Conservation (phyloP, 345 rosid species). For the Euphorbia peplus region DNA sequence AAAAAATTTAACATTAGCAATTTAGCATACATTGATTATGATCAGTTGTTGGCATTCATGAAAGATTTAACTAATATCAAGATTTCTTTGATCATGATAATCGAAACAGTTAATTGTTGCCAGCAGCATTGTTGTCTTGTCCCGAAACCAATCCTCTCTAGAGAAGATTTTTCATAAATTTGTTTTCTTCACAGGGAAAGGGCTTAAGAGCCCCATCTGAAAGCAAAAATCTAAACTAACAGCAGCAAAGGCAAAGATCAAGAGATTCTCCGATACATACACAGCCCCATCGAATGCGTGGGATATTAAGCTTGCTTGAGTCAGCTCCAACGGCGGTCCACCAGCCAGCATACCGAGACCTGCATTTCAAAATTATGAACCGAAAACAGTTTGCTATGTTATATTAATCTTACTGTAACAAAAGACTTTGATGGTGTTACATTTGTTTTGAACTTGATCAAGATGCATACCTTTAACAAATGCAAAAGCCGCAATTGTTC, state of each 20-base stretch:
- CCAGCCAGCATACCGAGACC: constrained; percentile 63
- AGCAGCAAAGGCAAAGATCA: constrained; percentile 52
- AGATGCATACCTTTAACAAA: constrained; percentile 60
- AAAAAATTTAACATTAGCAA: neutral
- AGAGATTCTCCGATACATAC: constrained; percentile 43
- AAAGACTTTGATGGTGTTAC: neutral
- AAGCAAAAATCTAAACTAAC: constrained; percentile 58
- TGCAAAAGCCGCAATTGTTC: constrained; percentile 78
- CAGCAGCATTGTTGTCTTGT: neutral
- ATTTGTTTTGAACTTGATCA: neutral
- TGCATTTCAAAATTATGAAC: constrained; percentile 20
- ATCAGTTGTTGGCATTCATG: neutral
- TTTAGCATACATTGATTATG: neutral
- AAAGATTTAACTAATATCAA: neutral
- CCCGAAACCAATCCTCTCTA: no score
- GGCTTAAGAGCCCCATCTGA: constrained; percentile 46
- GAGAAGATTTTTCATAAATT: constrained; percentile 14
- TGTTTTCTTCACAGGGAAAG: constrained; percentile 42
- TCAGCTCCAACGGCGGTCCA: constrained; percentile 62
- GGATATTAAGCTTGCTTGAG: constrained; percentile 41
- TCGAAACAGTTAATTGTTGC: neutral
- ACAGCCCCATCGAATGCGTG: constrained; percentile 43
- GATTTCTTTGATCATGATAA: neutral
- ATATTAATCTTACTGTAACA: neutral
- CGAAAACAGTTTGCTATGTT: no score